Percentiles rank a stretch among this genome's conserved stretches.
These are phyloP conservation scores for Cymbidium sinense DNA, from an alignment of 106 monocot genomes.

Conservation along the genomic window DNA sequence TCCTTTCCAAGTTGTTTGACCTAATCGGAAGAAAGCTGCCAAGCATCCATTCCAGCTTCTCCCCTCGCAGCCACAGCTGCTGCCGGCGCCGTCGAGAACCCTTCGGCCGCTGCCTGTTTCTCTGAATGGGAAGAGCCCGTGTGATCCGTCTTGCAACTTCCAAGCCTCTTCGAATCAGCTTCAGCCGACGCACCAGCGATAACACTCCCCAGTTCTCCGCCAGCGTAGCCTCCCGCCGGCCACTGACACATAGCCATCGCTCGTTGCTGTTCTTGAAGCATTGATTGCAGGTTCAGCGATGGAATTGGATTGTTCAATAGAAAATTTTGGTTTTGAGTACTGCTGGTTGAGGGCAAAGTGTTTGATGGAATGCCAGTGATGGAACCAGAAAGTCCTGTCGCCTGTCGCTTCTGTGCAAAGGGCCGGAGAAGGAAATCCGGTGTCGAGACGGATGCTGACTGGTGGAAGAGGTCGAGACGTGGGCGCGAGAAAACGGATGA, in stretches of 20 bases:
- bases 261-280: not conserved
- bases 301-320: not conserved
- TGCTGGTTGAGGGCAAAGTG: not conserved
- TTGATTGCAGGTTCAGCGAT: not conserved
- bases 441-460: not conserved
- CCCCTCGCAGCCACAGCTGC: not conserved
- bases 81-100: not conserved
- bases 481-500: conserved; percentile 19
- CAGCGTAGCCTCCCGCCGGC: not conserved
- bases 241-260: not conserved
- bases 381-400: not conserved
- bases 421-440: not conserved
- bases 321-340: not conserved
- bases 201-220: not conserved
- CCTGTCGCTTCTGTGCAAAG: not conserved
- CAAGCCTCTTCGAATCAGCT: not conserved
- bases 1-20: too few relatives aligned
- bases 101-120: not conserved
- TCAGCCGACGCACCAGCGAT: not conserved
- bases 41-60: not conserved
- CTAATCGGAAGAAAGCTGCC: conserved; percentile 10
- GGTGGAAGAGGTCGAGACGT: conserved; percentile 25
- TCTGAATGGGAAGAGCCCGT: not conserved
- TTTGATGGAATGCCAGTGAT: not conserved
- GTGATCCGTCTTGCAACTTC: not conserved